These are phyloP conservation scores for Rhododendron kiyosumense DNA, from an alignment of 148 eudicot species.

Conservation along the genomic window DNA sequence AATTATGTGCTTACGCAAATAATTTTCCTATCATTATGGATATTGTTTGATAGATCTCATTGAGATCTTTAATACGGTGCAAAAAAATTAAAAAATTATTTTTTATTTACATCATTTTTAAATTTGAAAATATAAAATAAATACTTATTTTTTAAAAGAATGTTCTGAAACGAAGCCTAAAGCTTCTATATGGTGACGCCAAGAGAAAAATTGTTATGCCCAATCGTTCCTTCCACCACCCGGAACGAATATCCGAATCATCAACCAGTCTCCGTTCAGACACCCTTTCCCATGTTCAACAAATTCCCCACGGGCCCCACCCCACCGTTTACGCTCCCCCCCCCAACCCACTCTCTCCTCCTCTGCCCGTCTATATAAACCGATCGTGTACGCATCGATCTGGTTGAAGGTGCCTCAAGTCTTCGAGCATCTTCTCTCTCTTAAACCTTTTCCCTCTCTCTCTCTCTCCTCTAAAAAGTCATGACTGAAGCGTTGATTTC, in stretches of 20 bases:
- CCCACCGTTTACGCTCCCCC: background rate
- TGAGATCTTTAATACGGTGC: too few relatives aligned
- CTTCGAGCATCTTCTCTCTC: constrained; percentile 10
- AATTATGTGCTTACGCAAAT: too few relatives aligned
- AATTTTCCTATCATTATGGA: too few relatives aligned
- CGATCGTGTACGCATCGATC: background rate
- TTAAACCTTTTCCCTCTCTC: background rate
- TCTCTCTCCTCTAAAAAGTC: background rate
- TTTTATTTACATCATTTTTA: too few relatives aligned
- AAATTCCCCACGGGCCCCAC: background rate
- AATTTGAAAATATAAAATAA: too few relatives aligned
- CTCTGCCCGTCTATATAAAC: background rate
- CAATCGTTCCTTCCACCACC: too few relatives aligned
- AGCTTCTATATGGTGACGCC: too few relatives aligned
- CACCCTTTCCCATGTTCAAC: background rate
- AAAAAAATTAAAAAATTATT: too few relatives aligned
- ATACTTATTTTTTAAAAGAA: too few relatives aligned
- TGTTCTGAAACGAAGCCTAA: too few relatives aligned
- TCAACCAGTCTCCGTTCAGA: background rate
- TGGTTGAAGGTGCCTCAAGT: constrained; percentile 4
- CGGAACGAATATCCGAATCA: constrained; percentile 5
- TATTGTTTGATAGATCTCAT: too few relatives aligned
- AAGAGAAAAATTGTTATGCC: too few relatives aligned
- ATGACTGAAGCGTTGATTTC: constrained; percentile 7
- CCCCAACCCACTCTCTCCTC: background rate